These are phyloP conservation scores for Mycena vulgaris DNA, from an alignment of 768 basidiomycete species.

Conservation along the genomic window DNA sequence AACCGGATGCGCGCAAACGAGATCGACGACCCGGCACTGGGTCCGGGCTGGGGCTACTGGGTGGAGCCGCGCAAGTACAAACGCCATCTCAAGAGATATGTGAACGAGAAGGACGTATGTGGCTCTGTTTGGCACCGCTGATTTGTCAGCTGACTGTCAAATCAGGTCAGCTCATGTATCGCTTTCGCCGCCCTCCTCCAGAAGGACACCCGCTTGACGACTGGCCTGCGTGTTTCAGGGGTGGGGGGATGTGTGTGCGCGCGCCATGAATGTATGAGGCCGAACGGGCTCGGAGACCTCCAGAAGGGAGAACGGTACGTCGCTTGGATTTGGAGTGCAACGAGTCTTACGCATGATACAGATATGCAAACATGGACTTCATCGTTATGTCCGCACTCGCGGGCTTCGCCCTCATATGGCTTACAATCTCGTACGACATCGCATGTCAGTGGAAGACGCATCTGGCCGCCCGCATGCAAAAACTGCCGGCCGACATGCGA, in stretches of 20 bases:
- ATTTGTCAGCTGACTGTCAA: neutral
- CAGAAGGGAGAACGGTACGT: conserved; percentile 45
- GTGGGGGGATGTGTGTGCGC: conserved; percentile 35
- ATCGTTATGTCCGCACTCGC: neutral
- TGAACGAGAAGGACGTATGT: conserved; percentile 13
- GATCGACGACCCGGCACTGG: conserved; percentile 26
- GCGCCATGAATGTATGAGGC: conserved; percentile 34
- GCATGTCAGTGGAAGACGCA: conserved; percentile 4
- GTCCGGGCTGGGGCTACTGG: conserved; percentile 28
- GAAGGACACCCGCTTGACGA: conserved; percentile 29
- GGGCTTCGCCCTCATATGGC: neutral
- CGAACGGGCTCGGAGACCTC: conserved; percentile 29
- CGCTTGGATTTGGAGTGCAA: too few relatives aligned
- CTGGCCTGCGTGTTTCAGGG: conserved; percentile 28
- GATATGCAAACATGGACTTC: conserved; percentile 32
- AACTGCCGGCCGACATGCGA: neutral
- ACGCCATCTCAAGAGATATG: conserved; percentile 14
- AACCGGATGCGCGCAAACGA: conserved; percentile 28
- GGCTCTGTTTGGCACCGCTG: neutral
- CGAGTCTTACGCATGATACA: neutral
- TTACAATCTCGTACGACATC: conserved; percentile 2
- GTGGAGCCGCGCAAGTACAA: neutral
- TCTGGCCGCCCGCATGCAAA: neutral
- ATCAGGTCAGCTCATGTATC: conserved; percentile 34
- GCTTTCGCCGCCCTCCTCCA: conserved; percentile 16